Evolutionary conservation across 768 basidiomycete species (phyloP), one percentile per base, ranked within the genome.

Genomic region (Leucogyrophana mollusca): DNA sequence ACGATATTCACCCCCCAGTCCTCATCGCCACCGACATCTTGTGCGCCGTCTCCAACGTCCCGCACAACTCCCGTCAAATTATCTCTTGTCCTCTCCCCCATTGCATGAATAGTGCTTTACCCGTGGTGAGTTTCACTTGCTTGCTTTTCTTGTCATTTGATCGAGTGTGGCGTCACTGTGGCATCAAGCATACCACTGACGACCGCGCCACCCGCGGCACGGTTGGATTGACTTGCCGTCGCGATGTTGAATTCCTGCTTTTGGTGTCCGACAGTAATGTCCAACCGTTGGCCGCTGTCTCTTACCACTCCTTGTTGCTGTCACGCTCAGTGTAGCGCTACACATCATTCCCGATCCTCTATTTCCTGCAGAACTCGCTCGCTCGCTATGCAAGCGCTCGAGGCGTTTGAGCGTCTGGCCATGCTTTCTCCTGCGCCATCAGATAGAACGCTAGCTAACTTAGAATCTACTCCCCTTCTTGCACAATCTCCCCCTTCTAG

Each of bases 91-190:
- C 35, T 52, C 48, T 52, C 57, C 61, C 38, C 61, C 62, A 57
- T 73, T 67, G 74, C 60, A 74, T 73, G 74, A 67, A 57, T 48
- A 59, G 56, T 53, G 62, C 62, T 60, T 60, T 62, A 51, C 51
- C 60, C 51, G 58, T 51, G 49, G 74, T 73, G 60, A 73, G 70
- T 70, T 45, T 33, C 32, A 11, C 33, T 34, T 17, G 0, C n/a
- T 34, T 4, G 24, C 47, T 49, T 43, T 39, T 46, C 37, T 48
- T 53, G 33, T 48, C 49, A 21, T 34, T 47, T 45, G 44, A 39
- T 43, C 25, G 1, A 33, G 33, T 57, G 46, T 43, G 30, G 34
- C 32, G 23, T 46, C 46, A 43, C 37, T 39, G 37, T 40, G 30
- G 49, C 21, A n/a, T 33, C 30, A 34, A 21, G 14, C 34, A 43